These are phyloP conservation scores for Gossypioides kirkii DNA, from an alignment of 345 rosid species.

Conservation along the genomic window DNA sequence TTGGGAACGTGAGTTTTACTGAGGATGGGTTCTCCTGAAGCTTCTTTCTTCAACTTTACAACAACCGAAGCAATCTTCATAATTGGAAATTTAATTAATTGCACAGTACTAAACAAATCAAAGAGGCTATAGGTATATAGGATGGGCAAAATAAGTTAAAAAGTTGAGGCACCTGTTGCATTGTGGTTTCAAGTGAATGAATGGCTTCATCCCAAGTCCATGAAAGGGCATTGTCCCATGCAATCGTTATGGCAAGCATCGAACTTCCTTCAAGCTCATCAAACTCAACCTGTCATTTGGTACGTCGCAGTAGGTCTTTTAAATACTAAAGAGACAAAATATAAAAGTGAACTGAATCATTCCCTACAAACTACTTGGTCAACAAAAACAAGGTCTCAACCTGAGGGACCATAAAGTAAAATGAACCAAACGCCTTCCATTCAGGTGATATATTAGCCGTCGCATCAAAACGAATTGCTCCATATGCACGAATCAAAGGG, in stretches of 20 bases:
- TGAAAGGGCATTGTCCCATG: conserved; percentile 68
- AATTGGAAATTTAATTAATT: not conserved
- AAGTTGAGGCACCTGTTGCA: conserved; percentile 41
- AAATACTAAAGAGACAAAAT: conserved; percentile 18
- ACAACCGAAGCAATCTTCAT: conserved; percentile 56
- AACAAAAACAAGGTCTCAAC: conserved; percentile 27
- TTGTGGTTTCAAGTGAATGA: conserved; percentile 36
- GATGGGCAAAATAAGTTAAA: not conserved
- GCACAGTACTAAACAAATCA: not conserved
- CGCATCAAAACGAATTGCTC: conserved; percentile 80
- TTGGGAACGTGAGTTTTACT: conserved; percentile 58
- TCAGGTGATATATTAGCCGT: conserved; percentile 48
- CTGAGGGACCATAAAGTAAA: conserved; percentile 84
- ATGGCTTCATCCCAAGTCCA: conserved; percentile 60
- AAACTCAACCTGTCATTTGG: conserved; percentile 75
- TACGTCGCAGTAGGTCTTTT: conserved; percentile 34
- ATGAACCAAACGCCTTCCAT: conserved; percentile 81
- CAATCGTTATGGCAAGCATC: conserved; percentile 67
- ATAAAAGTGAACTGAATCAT: not conserved
- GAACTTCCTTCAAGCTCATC: conserved; percentile 68
- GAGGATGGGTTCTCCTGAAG: conserved; percentile 42
- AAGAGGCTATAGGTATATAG: not conserved
- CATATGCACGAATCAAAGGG: conserved; percentile 84
- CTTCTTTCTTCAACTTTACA: conserved; percentile 36
- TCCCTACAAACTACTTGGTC: not conserved